Conservation (phyloP, 768 basidiomycete species). For the Roridomyces roridus region DNA sequence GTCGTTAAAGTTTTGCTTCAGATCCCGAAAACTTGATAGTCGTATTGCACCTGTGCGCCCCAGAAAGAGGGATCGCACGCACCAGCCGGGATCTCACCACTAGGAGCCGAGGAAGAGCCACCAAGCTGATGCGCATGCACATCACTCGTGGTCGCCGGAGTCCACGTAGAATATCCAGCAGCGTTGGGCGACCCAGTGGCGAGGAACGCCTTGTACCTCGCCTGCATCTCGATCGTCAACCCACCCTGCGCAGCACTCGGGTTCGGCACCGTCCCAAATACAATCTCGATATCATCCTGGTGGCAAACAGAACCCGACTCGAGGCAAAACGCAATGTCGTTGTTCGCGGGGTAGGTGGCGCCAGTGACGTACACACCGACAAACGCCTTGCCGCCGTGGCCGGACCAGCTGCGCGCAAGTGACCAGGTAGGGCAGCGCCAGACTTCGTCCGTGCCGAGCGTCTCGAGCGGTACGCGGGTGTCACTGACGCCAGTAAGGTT, state of each 20-base stretch:
- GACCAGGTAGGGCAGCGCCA: conserved; percentile 78
- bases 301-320: conserved; percentile 70
- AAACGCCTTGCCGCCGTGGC: conserved; percentile 66
- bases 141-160: conserved; percentile 52
- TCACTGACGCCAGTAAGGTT: conserved; percentile 44
- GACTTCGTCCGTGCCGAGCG: conserved; percentile 69
- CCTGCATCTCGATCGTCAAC: conserved; percentile 70
- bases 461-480: conserved; percentile 60
- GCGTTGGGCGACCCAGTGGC: conserved; percentile 67
- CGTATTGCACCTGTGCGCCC: conserved; percentile 67
- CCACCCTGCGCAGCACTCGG: conserved; percentile 62
- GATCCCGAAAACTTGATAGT: conserved; percentile 70
- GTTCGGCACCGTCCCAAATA: conserved; percentile 66
- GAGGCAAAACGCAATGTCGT: conserved; percentile 59
- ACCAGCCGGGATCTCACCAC: conserved; percentile 53
- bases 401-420: conserved; percentile 72
- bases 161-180: conserved; percentile 57
- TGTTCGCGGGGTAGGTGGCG: conserved; percentile 75
- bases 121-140: conserved; percentile 69
- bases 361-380: conserved; percentile 71
- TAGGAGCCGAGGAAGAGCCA: conserved; percentile 40
- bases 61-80: conserved; percentile 73
- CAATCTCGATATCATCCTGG: conserved; percentile 82
- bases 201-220: conserved; percentile 72
- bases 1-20: conserved; percentile 27